Evolutionary conservation across 768 basidiomycete genomes (phyloP).

Genomic region (Myochromella boudieri): DNA sequence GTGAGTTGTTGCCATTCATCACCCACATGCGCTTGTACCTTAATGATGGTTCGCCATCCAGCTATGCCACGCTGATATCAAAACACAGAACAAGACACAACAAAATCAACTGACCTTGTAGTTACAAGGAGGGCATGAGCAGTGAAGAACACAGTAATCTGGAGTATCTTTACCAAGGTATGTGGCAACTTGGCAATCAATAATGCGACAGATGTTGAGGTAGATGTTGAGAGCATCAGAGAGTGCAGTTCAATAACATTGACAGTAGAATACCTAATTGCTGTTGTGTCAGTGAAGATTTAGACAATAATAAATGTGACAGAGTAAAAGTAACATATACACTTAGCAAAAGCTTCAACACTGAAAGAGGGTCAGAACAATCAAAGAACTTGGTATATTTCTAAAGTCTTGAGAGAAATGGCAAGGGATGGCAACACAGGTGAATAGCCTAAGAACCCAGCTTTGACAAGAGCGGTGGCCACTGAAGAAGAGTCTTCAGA

Average conservation of each 20-base stretch:
- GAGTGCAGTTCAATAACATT: constrained; percentile 21
- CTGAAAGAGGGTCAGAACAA: too few species aligned
- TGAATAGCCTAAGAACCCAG: constrained; percentile 15
- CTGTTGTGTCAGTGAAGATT: neutral
- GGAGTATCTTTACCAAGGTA: constrained; percentile 25
- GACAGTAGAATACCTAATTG: constrained; percentile 19
- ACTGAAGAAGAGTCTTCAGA: neutral
- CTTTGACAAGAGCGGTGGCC: constrained; percentile 15
- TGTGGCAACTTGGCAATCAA: constrained; percentile 20
- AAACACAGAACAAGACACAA: neutral
- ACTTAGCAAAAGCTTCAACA: too few species aligned
- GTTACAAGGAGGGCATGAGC: constrained; percentile 34
- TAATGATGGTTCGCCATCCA: constrained; percentile 29
- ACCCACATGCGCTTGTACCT: constrained; percentile 20
- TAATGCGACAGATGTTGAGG: constrained; percentile 21
- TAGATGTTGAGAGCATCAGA: constrained; percentile 35
- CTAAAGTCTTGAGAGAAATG: constrained; percentile 21
- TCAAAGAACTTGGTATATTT: constrained; percentile 16
- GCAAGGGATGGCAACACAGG: constrained; percentile 17
- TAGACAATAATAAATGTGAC: constrained; percentile 3
- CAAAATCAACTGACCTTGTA: constrained; percentile 26
- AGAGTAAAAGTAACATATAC: constrained; percentile 21
- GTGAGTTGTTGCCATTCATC: constrained; percentile 34
- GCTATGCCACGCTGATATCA: constrained; percentile 12
- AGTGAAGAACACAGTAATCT: constrained; percentile 33